Evolutionary conservation across 352 stramenopile species (phyloP).

Genomic region (Phytophthora colocasiae): DNA sequence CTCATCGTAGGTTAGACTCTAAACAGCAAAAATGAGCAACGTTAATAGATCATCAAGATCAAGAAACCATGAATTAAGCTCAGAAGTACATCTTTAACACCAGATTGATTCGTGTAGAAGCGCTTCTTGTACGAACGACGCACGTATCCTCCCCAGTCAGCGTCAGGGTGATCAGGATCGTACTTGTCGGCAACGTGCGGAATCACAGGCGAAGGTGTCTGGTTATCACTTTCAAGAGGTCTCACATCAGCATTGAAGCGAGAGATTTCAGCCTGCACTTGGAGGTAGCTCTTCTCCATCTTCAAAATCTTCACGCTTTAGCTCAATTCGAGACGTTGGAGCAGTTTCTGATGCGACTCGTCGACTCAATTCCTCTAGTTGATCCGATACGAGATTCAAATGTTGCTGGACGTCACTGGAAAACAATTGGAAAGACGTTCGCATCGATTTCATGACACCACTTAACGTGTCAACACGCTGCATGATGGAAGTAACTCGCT

Average conservation of each 20-base stretch:
- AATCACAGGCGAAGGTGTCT: conserved; percentile 33
- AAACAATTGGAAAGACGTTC: conserved; percentile 66
- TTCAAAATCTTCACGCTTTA: not conserved
- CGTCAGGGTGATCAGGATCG: conserved; percentile 75
- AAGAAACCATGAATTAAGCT: no score
- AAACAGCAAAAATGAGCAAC: not conserved
- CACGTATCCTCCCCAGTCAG: conserved; percentile 78
- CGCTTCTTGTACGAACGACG: conserved; percentile 76
- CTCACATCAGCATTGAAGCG: conserved; percentile 36
- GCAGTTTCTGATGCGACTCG: conserved; percentile 36
- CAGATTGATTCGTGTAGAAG: conserved; percentile 48
- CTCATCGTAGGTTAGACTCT: conserved; percentile 64
- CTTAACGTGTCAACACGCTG: conserved; percentile 49
- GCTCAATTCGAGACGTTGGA: conserved; percentile 10
- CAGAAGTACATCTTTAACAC: conserved; percentile 46
- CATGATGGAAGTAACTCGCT: conserved; percentile 42
- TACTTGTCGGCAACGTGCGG: conserved; percentile 73
- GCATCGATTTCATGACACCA: conserved; percentile 51
- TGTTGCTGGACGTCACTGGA: conserved; percentile 58
- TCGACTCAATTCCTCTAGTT: conserved; percentile 52
- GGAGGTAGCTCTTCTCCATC: conserved; percentile 59
- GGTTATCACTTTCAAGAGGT: conserved; percentile 13
- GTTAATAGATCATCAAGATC: not conserved
- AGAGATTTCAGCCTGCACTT: conserved; percentile 45
- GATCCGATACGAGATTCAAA: conserved; percentile 55